These are phyloP conservation scores for Brasilioporus rufonigricans DNA, from an alignment of 768 basidiomycete genomes.

Conservation along the genomic window DNA sequence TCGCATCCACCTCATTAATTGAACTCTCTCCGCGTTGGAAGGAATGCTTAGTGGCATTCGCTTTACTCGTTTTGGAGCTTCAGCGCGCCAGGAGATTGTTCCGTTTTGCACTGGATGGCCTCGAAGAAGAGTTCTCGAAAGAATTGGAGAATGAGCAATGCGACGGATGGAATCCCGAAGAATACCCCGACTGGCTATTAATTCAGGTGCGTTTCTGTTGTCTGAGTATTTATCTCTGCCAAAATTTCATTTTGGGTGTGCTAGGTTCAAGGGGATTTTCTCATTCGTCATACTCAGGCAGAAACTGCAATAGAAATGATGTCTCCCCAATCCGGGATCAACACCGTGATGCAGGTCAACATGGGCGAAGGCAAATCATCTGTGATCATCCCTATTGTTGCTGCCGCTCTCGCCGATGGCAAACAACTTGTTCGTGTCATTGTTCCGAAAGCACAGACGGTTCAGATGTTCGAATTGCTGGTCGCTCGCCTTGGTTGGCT, in stretches of 20 bases:
- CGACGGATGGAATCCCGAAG: conserved; percentile 9
- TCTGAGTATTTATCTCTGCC: too few relatives aligned
- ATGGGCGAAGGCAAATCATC: neutral
- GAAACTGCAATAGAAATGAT: conserved; percentile 44
- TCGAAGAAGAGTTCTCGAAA: conserved; percentile 29
- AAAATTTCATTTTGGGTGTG: too few relatives aligned
- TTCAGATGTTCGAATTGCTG: conserved; percentile 47
- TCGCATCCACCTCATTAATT: neutral
- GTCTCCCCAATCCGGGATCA: conserved; percentile 30
- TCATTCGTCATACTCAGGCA: conserved; percentile 33
- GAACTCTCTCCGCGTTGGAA: conserved; percentile 25
- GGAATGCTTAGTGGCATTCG: conserved; percentile 26
- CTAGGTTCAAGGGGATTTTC: conserved; percentile 37
- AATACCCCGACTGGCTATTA: conserved; percentile 40
- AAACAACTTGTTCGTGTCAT: conserved; percentile 43
- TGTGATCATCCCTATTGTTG: neutral
- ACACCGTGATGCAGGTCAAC: conserved; percentile 36
- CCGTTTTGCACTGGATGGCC: conserved; percentile 14
- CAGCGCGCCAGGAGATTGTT: conserved; percentile 5
- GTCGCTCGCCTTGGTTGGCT: conserved; percentile 40
- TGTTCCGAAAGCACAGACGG: conserved; percentile 41
- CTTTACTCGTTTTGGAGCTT: conserved; percentile 22
- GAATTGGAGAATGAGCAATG: conserved; percentile 19
- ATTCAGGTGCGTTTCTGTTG: conserved; percentile 37
- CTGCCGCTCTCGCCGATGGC: conserved; percentile 40